phyloP scores from a whole-genome alignment of 495 filamentous ascomycete species.

The Penicillium coffeae region DNA sequence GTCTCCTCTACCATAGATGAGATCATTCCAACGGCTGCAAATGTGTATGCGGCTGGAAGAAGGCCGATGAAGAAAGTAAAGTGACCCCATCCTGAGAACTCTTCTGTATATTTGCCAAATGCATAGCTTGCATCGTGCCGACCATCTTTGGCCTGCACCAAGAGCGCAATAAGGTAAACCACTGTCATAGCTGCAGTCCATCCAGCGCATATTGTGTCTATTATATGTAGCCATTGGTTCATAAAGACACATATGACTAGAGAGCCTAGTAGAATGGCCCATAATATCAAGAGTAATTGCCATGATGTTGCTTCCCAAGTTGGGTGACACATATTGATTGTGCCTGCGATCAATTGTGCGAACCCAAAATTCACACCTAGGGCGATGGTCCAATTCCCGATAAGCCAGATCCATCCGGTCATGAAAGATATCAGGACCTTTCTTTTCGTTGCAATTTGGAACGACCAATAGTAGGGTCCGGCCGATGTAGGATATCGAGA shows the following conservation, averaged over 20 bases:
- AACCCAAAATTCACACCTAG: constrained; percentile 66
- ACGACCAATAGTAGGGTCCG: constrained; percentile 50
- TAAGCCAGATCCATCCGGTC: constrained; percentile 63
- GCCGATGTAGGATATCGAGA: constrained; percentile 49
- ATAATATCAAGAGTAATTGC: constrained; percentile 58
- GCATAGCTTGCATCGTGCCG: constrained; percentile 41
- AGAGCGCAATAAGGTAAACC: constrained; percentile 38
- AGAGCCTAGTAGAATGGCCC: constrained; percentile 52
- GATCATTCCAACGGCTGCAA: constrained; percentile 51
- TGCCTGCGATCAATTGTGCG: constrained; percentile 53
- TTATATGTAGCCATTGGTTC: constrained; percentile 50
- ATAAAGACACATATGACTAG: constrained; percentile 53
- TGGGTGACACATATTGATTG: constrained; percentile 55
- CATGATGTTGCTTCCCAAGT: constrained; percentile 49
- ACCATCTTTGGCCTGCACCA: constrained; percentile 38
- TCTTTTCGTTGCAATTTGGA: constrained; percentile 29
- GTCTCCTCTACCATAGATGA: constrained; percentile 51
- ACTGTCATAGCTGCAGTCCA: constrained; percentile 38
- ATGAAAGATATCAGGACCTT: constrained; percentile 55
- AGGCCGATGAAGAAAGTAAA: constrained; percentile 52
- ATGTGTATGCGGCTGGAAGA: constrained; percentile 48
- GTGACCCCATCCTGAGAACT: constrained; percentile 41
- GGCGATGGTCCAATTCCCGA: constrained; percentile 68
- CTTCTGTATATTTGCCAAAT: constrained; percentile 46
- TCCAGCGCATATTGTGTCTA: constrained; percentile 46